Percentiles rank a stretch among this genome's conserved stretches.
phyloP scores from a whole-genome alignment of 352 stramenopile genomes.

The Elongisporangium prolatum region DNA sequence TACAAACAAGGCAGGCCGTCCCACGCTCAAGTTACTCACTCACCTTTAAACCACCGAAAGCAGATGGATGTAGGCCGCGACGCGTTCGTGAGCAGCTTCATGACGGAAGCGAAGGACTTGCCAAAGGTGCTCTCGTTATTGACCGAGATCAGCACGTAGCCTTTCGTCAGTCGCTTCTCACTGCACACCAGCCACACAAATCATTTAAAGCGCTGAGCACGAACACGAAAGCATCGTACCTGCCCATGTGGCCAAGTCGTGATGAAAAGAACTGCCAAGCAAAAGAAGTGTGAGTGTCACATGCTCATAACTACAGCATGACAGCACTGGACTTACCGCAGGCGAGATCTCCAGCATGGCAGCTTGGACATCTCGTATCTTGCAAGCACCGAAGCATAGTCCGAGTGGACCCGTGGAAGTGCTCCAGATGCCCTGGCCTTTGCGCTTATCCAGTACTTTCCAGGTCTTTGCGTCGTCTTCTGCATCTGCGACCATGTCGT shows the following conservation, averaged over 20 bases:
- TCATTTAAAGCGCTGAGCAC: background rate
- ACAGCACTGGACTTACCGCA: conserved; percentile 15
- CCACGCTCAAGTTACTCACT: conserved; percentile 2
- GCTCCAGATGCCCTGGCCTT: conserved; percentile 64
- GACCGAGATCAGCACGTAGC: conserved; percentile 68
- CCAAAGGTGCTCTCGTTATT: conserved; percentile 81
- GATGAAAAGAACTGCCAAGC: conserved; percentile 53
- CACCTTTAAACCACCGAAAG: conserved; percentile 77
- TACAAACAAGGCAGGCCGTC: background rate
- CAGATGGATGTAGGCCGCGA: conserved; percentile 62
- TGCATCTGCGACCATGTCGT: conserved; percentile 11
- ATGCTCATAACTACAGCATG: too few species aligned
- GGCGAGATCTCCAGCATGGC: conserved; percentile 64
- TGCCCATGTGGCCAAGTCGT: conserved; percentile 17
- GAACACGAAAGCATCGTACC: conserved; percentile 3
- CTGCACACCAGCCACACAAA: conserved; percentile 17
- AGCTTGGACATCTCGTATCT: conserved; percentile 53
- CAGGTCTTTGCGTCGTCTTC: conserved; percentile 21
- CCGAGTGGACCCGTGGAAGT: conserved; percentile 51
- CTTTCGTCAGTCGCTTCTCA: conserved; percentile 60
- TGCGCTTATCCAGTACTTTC: conserved; percentile 30
- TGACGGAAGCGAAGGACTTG: conserved; percentile 38
- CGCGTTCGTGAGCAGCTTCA: conserved; percentile 47
- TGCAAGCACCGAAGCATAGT: conserved; percentile 47
- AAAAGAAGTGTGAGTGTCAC: background rate